A percentile compares a stretch with the other conserved stretches of the same genome.
These are phyloP conservation scores for Castanea mollissima DNA, from an alignment of 306 rosid species.

Conservation along the genomic window DNA sequence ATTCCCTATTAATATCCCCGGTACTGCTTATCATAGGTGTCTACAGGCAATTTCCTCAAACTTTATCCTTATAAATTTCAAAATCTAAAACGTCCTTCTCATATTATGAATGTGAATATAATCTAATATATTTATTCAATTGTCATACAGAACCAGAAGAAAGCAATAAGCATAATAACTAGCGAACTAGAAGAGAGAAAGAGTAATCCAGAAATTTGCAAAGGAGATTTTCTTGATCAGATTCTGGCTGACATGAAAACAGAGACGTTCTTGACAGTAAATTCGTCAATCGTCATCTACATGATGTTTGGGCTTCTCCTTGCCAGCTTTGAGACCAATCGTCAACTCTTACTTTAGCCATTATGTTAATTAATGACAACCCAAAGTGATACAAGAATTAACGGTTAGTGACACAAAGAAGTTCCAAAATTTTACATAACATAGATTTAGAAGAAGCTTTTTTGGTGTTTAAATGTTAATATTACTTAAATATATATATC, in stretches of 20 bases:
- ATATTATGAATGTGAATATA: neutral
- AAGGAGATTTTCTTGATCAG: slow-evolving; percentile 37
- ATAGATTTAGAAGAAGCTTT: neutral
- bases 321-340: neutral
- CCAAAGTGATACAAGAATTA: neutral
- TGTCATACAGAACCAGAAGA: neutral
- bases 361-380: neutral
- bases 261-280: slow-evolving; percentile 21
- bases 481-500: too few species aligned
- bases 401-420: neutral
- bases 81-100: too few species aligned
- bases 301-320: slow-evolving; percentile 22
- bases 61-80: neutral
- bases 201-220: neutral
- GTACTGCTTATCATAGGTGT: slow-evolving; percentile 34
- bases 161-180: slow-evolving; percentile 18
- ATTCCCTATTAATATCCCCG: slow-evolving; percentile 43
- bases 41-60: slow-evolving; percentile 14
- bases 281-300: slow-evolving; percentile 14
- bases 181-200: slow-evolving; percentile 30
- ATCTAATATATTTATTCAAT: neutral
- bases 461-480: neutral
- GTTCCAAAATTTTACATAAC: neutral
- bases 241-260: slow-evolving; percentile 1
- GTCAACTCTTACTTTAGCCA: neutral